Base-by-base conservation (phyloP, 305 asterid species). In the Salvia sclarea region DNA sequence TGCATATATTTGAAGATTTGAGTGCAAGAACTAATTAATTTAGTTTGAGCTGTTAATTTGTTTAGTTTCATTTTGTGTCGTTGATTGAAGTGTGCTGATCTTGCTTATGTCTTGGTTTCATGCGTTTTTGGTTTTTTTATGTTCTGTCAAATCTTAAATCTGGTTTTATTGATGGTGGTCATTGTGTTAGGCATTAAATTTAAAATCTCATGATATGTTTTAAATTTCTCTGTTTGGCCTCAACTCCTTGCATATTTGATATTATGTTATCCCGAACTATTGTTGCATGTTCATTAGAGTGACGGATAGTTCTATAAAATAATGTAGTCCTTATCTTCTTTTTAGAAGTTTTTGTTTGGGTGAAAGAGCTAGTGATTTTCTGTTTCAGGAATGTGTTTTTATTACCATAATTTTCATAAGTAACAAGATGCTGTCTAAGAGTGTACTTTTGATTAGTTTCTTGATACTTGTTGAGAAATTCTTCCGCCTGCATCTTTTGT, bases 21-120 rank as follows among this genome's bases (percentile, higher is more conserved):
- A 57, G 40, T 64, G 48, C 48, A 41, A 13, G 66, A 1, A 50
- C 22, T 40, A 31, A 70, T 37, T 70, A n/a, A 12, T 24, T 53
- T 58, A 21, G 41, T 61, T 44, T 71, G 61, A 66, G 71, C 40
- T 41, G 60, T n/a, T n/a, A n/a, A n/a, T n/a, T n/a, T n/a, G n/a
- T n/a, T n/a, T n/a, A n/a, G n/a, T 64, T 60, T 47, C 70, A 12
- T 53, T 14, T 54, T 73, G 2, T 57, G 13, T 14, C 24, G 49
- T 18, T 25, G 59, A 18, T 40, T 56, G 47, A 48, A 59, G 48
- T 47, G 38, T 25, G 37, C 16, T 41, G 25, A 62, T 62, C 37
- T 69, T 20, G 8, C 25, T 20, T 13, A 28, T 38, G 57, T 70
- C 61, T 66, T 52, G 22, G 14, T 33, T 22, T 41, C 61, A 0